Evolutionary conservation across 148 eudicot genomes (phyloP).

Genomic region (Drosera capensis): DNA sequence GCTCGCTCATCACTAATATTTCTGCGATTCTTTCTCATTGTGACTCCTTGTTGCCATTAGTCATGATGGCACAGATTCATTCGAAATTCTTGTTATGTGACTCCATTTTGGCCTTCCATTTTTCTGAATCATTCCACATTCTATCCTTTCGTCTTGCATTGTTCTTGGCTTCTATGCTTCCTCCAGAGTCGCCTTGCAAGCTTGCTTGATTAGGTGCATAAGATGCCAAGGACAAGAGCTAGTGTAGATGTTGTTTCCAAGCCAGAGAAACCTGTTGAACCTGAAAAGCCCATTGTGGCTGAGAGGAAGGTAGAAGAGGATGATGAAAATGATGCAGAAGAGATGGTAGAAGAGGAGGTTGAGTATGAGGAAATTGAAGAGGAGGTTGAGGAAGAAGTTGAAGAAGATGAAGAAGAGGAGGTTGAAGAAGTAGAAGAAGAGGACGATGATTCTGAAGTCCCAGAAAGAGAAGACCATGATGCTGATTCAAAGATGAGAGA

Average conservation of each 20-base stretch:
- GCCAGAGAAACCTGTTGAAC: conserved; percentile 17
- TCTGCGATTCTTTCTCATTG: conserved; percentile 31
- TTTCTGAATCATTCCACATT: conserved; percentile 40
- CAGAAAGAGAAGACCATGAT: conserved; percentile 15
- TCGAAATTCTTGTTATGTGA: conserved; percentile 51
- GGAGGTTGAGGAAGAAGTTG: conserved; percentile 52
- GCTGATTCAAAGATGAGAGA: conserved; percentile 30
- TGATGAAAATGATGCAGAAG: conserved; percentile 58
- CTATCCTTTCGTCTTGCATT: conserved; percentile 55
- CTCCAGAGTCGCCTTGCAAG: conserved; percentile 53
- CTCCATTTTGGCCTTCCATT: conserved; percentile 56
- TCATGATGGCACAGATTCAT: conserved; percentile 69
- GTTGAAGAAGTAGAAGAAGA: conserved; percentile 45
- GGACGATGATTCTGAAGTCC: conserved; percentile 32
- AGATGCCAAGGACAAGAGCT: conserved; percentile 65
- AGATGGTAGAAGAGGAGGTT: conserved; percentile 52
- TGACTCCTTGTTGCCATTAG: conserved; percentile 46
- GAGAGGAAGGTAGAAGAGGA: conserved; percentile 56
- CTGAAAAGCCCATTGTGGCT: conserved; percentile 25
- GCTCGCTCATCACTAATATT: conserved; percentile 31
- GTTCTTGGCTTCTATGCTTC: conserved; percentile 60
- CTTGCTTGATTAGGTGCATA: conserved; percentile 23
- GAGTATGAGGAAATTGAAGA: conserved; percentile 68
- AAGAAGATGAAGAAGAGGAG: conserved; percentile 33
- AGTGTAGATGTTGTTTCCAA: conserved; percentile 17